Evolutionary conservation across 2,329 filamentous ascomycete genomes (phyloP).

Genomic region (Pleoardoris graminearum): DNA sequence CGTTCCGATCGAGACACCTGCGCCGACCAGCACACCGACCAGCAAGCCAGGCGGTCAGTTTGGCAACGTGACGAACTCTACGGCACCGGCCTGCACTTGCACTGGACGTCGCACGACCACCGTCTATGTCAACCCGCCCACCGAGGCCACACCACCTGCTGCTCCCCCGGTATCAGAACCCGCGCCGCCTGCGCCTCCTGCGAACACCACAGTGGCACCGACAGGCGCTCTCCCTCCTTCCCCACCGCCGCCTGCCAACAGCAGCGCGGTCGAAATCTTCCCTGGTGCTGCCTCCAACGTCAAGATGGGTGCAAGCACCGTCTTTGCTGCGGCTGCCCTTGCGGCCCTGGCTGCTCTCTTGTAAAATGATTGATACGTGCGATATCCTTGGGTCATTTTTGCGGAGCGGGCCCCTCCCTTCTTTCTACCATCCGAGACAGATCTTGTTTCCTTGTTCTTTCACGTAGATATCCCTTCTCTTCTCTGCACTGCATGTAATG

Average conservation of each 20-base stretch:
- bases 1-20: constrained; percentile 2
- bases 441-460: constrained; percentile 10
- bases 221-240: constrained; percentile 3
- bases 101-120: constrained; percentile 24
- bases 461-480: constrained; percentile 18
- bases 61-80: constrained; percentile 15
- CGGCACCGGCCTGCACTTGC: constrained; percentile 17
- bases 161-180: constrained; percentile 8
- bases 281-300: constrained; percentile 27
- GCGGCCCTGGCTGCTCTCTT: constrained; percentile 26
- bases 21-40: constrained; percentile 9
- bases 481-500: constrained; percentile 11
- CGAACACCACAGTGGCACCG: background rate
- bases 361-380: constrained; percentile 17
- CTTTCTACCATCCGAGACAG: constrained; percentile 7
- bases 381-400: constrained; percentile 14
- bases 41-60: constrained; percentile 19
- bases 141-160: constrained; percentile 15
- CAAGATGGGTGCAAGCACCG: constrained; percentile 19
- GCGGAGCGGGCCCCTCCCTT: constrained; percentile 16
- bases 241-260: constrained; percentile 25
- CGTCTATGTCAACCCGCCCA: constrained; percentile 23
- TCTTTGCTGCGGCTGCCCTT: constrained; percentile 24
- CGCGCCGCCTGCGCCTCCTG: constrained; percentile 14
- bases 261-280: constrained; percentile 26